Evolutionary conservation across 805 yeast genomes (phyloP), one percentile per base, ranked within the genome.

Genomic region (Yamadazyma nakazawae): DNA sequence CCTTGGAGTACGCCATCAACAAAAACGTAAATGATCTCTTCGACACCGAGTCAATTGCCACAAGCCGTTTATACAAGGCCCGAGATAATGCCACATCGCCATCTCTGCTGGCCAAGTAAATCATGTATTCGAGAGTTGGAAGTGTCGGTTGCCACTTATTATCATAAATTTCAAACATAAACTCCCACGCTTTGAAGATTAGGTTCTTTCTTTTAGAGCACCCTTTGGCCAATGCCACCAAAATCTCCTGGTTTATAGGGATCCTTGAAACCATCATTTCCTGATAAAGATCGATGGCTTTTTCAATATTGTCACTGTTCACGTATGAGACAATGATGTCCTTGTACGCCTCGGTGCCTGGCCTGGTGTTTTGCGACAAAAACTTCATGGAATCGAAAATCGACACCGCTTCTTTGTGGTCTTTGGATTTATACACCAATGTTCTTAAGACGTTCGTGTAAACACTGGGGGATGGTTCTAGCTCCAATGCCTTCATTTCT

Each of bases 341-440:
- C 48, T 84, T 81, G 62, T 90, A 94, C 1, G 90, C 79, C 14
- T 67, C 64, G 0, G 79, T 57, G 40, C 82, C 85, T 0, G 98
- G 97, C 42, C 79, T 75, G 13, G 90, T 80, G 24, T 71, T 68
- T 4, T 71, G 58, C 0, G 94, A 81, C 54, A 85, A 62, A 61
- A 88, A 92, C 60, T 89, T 92, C 90, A 94, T 82, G 51, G 88
- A 80, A 53, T 85, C 89, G 64, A 94, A 94, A 2, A 87, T 70
- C 38, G 81, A 81, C 46, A 78, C 76, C 0, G 96, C 96, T 51
- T 84, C 81, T 14, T 70, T 62, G 50, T 73, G 79, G 45, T 78
- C 77, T 47, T 59, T 67, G 43, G 73, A 58, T 45, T 79, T 72
- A 49, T 69, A 72, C 6, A 82, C 80, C 56, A 85, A 80, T 19